A percentile compares a stretch with the other conserved stretches of the same genome.
These are phyloP conservation scores for Fusarium nisikadoi DNA, from an alignment of 2,329 filamentous ascomycete species.

Conservation along the genomic window DNA sequence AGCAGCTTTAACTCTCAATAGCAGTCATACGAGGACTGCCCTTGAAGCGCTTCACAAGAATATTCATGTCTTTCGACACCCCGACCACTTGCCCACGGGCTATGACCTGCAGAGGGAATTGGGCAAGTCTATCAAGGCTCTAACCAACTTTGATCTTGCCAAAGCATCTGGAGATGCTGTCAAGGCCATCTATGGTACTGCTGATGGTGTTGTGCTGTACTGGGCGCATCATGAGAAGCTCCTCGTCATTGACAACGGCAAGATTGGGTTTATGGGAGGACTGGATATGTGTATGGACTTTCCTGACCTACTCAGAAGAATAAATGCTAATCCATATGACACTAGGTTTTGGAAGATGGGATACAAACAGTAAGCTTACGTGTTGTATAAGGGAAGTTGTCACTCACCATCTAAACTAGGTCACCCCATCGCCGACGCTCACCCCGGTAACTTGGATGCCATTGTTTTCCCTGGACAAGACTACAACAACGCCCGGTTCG, in stretches of 20 bases:
- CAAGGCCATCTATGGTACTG: slow-evolving; percentile 83
- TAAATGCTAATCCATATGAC: slow-evolving; percentile 36
- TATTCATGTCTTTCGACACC: slow-evolving; percentile 82
- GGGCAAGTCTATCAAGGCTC: slow-evolving; percentile 65
- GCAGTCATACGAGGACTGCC: slow-evolving; percentile 39
- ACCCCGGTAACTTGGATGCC: slow-evolving; percentile 78
- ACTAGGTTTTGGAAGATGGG: slow-evolving; percentile 82
- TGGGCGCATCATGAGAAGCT: slow-evolving; percentile 97
- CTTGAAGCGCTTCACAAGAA: slow-evolving; percentile 15
- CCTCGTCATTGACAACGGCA: slow-evolving; percentile 78
- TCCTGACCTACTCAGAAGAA: rapidly evolving
- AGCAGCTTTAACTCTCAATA: slow-evolving; percentile 74
- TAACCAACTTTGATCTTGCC: slow-evolving; percentile 65
- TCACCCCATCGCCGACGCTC: slow-evolving; percentile 85
- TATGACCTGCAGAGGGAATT: slow-evolving; percentile 76
- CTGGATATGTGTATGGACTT: slow-evolving; percentile 75
- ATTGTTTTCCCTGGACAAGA: slow-evolving; percentile 91
- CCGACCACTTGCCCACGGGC: slow-evolving; percentile 83
- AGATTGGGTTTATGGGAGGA: slow-evolving; percentile 88
- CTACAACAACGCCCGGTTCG: slow-evolving; percentile 80
- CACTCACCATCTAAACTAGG: slow-evolving; percentile 46
- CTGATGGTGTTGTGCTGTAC: slow-evolving; percentile 83
- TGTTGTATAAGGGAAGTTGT: background rate
- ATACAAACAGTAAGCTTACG: slow-evolving; percentile 72
- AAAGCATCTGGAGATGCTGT: slow-evolving; percentile 78